phyloP scores from a whole-genome alignment of 2,329 filamentous ascomycete genomes.

The Penicillium corylophilum region DNA sequence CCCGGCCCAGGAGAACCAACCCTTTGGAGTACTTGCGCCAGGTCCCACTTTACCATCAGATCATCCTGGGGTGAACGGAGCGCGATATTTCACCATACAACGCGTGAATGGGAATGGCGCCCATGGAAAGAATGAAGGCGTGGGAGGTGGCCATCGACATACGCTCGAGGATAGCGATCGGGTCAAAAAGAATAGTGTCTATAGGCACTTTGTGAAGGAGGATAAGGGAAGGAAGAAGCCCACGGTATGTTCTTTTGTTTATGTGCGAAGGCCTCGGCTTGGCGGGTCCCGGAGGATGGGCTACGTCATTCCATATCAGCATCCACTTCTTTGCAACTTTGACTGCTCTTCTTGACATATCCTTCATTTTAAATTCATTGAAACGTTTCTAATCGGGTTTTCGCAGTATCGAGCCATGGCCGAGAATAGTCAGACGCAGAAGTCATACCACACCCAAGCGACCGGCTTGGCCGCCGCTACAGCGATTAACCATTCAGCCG shows the following conservation, averaged over 20 bases:
- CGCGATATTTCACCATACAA: conserved; percentile 71
- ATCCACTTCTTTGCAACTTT: conserved; percentile 1
- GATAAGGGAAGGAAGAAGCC: conserved; percentile 65
- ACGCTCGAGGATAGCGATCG: conserved; percentile 70
- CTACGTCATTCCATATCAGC: conserved; percentile 21
- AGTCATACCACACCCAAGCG: conserved; percentile 69
- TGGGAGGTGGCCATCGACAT: conserved; percentile 72
- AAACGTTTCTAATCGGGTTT: conserved; percentile 12
- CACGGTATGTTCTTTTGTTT: conserved; percentile 46
- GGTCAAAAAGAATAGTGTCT: conserved; percentile 77
- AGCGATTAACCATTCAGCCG: conserved; percentile 67
- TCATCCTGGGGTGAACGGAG: conserved; percentile 51
- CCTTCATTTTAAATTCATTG: not conserved
- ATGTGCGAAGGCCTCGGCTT: conserved; percentile 7
- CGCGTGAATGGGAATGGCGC: conserved; percentile 74
- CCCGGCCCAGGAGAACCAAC: conserved; percentile 21
- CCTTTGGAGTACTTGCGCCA: conserved; percentile 47
- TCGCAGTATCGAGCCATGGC: conserved; percentile 41
- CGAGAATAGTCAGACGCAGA: conserved; percentile 53
- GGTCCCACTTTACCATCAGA: conserved; percentile 40
- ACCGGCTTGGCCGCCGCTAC: conserved; percentile 70
- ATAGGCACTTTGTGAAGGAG: conserved; percentile 63
- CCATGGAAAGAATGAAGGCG: conserved; percentile 69
- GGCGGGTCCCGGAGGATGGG: conserved; percentile 14
- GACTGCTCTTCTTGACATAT: not conserved